These are phyloP conservation scores for Zymoseptoria brevis DNA, from an alignment of 2,329 filamentous ascomycete genomes.

Conservation along the genomic window DNA sequence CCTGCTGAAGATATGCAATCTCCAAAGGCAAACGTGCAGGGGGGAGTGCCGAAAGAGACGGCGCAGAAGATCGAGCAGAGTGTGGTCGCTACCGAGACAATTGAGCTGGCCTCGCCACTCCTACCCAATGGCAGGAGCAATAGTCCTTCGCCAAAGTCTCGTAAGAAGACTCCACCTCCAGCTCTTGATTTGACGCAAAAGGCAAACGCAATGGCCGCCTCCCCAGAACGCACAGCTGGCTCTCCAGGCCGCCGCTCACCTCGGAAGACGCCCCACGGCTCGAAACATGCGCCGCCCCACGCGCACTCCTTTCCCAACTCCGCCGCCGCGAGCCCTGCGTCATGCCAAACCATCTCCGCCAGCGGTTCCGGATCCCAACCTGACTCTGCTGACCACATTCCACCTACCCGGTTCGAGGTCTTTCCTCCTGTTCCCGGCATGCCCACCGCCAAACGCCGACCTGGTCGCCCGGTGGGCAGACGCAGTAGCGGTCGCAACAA, in stretches of 20 bases:
- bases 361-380: constrained; percentile 18
- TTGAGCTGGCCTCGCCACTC: constrained; percentile 15
- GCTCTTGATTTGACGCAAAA: constrained; percentile 23
- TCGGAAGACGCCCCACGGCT: constrained; percentile 27
- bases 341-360: constrained; percentile 4
- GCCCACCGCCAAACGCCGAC: constrained; percentile 26
- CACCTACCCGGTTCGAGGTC: constrained; percentile 65
- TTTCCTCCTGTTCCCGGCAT: constrained; percentile 60
- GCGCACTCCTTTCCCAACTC: constrained; percentile 6
- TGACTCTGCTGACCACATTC: constrained; percentile 44
- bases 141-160: constrained; percentile 11
- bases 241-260: constrained; percentile 26
- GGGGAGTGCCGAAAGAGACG: constrained; percentile 7
- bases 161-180: constrained; percentile 20
- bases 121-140: constrained; percentile 9
- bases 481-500: constrained; percentile 19
- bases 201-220: constrained; percentile 5
- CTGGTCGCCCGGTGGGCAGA: constrained; percentile 25
- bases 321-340: constrained; percentile 15
- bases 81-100: constrained; percentile 11
- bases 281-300: neutral
- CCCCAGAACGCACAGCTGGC: constrained; percentile 1
- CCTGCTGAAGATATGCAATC: constrained; percentile 41
- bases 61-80: constrained; percentile 8
- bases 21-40: constrained; percentile 39